Base-by-base conservation (phyloP, 768 basidiomycete species). In the Inosperma sp. region DNA sequence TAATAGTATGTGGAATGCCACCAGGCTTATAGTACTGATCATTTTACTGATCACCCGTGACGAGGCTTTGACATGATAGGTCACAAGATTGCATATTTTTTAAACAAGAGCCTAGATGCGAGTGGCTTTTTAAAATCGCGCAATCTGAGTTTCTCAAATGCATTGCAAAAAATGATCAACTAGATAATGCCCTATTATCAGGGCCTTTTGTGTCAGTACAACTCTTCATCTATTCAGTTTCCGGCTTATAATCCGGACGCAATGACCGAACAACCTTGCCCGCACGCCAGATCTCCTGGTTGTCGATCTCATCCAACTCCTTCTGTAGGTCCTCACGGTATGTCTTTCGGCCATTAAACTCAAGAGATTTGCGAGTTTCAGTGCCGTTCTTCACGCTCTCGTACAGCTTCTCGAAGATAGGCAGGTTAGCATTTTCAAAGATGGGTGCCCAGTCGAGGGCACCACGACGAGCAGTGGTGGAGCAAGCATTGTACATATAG, bases 401-500 rank as follows among this genome's bases (percentile, higher is more conserved):
- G 75, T 99, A 99, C 22, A 98, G 85, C 63, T 85, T 73, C 73
- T 97, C 92, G 67, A 98, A 99, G 64, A 98, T 76, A 54, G 96
- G 96, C 33, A 86, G 60, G 76, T 97, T 98, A 56, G 94, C 84
- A 72, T 88, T 85, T 72, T 95, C 93, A 67, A 94, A 93, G 70
- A 96, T 74, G 55, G 93, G 94, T 10, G 95, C 94, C 96, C 96
- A 98, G 79, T 98, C 96, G 57, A 96, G 88, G 35, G 95, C 96
- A 63, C 96, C 96, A 56, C 96, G 95, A 61, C 95, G 93, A 45
- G 96, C 96, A 42, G 96, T 98, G 60, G 95, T 98, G 26, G 96
- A 98, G 77, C 96, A 99, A 39, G 96, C 95, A 66, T 88, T 87
- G 82, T 86, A 97, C 94, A 98, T 97, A 82, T 96, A 95, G 74